Evolutionary conservation across 1,139 yeast genomes (phyloP), one percentile per base, ranked within the genome.

Genomic region (Maudiozyma humilis): DNA sequence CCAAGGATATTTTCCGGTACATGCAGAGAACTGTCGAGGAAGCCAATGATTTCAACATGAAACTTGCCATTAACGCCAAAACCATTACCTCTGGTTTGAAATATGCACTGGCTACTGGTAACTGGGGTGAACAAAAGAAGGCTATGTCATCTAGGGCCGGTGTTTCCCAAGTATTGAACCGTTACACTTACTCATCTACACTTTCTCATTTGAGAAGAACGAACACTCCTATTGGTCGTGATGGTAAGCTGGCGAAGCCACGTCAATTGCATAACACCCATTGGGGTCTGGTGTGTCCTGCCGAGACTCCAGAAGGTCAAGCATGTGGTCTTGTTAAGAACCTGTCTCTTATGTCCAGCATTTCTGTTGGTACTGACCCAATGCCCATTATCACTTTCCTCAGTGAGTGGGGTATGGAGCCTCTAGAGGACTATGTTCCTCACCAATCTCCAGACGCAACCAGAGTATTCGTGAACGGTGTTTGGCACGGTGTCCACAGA

Each of bases 101-200:
- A 65, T 93, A 91, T 68, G 93, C 98, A 32, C 75, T 91, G 58
- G 98, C 99, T 42, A 91, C 99, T 15, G 99, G 99, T 73, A 91
- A 93, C 70, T 91, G 99, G 99, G 98, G 98, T 71, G 98, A 93
- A 69, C 98, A 91, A 66, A 91, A 89, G 81, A 93, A 91, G 68
- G 97, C 97, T 18, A 91, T 93, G 98, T 82, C 94, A 50, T 82
- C 96, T 18, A 82, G 96, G 68, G 99, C 98, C 8, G 99, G 99
- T 76, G 99, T 93, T 43, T 91, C 98, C 15, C 98, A 93, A 72
- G 98, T 93, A 54, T 76, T 93, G 68, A 93, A 93, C 67, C 80
- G 99, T 70, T 93, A 91, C 68, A 93, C 98, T 7, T 93, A 91
- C 65, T 87, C 97, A 8, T 91, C 98, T 16, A 91, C 99, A 4